Conservation (phyloP, 2,329 filamentous ascomycete species). For the Aspergillus nomiae region DNA sequence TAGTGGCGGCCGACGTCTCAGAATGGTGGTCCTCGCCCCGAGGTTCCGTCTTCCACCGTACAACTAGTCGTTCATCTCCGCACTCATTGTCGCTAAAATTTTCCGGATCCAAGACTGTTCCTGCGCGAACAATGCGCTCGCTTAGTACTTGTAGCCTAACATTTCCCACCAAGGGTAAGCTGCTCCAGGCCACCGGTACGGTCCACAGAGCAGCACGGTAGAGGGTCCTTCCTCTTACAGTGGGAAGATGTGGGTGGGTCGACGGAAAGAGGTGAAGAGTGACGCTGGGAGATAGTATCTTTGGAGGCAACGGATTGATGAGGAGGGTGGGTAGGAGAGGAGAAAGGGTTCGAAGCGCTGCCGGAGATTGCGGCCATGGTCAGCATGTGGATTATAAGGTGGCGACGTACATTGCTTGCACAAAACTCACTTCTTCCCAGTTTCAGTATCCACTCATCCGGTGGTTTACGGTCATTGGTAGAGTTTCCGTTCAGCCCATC, state of each 20-base stretch:
- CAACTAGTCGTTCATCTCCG: conserved; percentile 76
- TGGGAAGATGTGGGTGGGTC: conserved; percentile 69
- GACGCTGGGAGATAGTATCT: conserved; percentile 64
- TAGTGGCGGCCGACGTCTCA: conserved; percentile 11
- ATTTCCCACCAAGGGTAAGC: conserved; percentile 86
- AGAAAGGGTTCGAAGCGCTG: conserved; percentile 63
- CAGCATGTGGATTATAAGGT: conserved; percentile 4
- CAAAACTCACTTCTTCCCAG: conserved; percentile 59
- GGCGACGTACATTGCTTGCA: neutral
- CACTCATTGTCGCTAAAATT: conserved; percentile 32
- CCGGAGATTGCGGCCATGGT: conserved; percentile 9
- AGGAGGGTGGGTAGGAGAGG: conserved; percentile 64
- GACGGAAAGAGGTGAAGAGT: conserved; percentile 67
- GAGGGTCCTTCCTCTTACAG: conserved; percentile 84
- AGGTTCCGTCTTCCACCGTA: conserved; percentile 77
- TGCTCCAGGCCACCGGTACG: conserved; percentile 92
- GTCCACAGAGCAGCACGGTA: conserved; percentile 96
- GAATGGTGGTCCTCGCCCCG: conserved; percentile 29
- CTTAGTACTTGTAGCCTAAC: conserved; percentile 84
- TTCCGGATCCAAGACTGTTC: conserved; percentile 40
- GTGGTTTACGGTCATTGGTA: conserved; percentile 48
- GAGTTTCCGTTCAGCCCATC: conserved; percentile 25
- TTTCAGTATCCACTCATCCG: conserved; percentile 62
- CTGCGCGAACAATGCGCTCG: conserved; percentile 77
- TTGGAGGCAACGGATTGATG: conserved; percentile 61